Evolutionary conservation across 2,329 filamentous ascomycete species (phyloP), one percentile per base, ranked within the genome.

Genomic region (Venturia effusa): DNA sequence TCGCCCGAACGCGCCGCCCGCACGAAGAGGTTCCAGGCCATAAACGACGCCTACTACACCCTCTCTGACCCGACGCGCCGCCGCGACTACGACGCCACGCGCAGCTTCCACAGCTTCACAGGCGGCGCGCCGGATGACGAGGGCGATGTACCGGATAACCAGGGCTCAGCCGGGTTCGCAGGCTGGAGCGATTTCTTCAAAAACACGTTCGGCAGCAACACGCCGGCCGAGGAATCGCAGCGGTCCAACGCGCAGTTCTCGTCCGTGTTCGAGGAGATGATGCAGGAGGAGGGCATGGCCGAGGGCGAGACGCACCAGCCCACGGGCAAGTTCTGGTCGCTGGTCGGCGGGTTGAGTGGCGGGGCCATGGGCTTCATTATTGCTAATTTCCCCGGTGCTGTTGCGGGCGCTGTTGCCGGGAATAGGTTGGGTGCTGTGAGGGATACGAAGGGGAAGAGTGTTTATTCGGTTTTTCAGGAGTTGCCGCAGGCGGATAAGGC

Each of bases 321-420:
- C 0, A 93, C 86, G 1, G 81, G 84, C 66, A 86, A 86, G 69
- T 96, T 99, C 75, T 99, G 94, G 93, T 83, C 86, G 64, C 75
- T 97, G 67, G 73, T 97, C 0, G 94, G 94, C 3, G 92, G 91
- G 1, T 75, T 93, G 48, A 94, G 90, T 71, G 94, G 94, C 39
- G 93, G 88, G 15, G 90, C 91, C 2, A 83, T 99, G 74, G 94
- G 94, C 0, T 97, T 97, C 75, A 99, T 99, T 69, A 83, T 97
- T 32, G 94, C 88, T 34, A 97, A 97, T 73, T 85, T 97, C 60
- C 90, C 93, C 0, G 94, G 94, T 0, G 83, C 93, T 71, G 75
- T 97, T 43, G 93, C 93, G 0, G 94, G 94, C 2, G 91, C 90
- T 2, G 92, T 97, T 2, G 93, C 92, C 0, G 94, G 94, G 13